Evolutionary conservation across 805 yeast species (phyloP), one percentile per base, ranked within the genome.

Genomic region (Yamadazyma paraphyllophila): DNA sequence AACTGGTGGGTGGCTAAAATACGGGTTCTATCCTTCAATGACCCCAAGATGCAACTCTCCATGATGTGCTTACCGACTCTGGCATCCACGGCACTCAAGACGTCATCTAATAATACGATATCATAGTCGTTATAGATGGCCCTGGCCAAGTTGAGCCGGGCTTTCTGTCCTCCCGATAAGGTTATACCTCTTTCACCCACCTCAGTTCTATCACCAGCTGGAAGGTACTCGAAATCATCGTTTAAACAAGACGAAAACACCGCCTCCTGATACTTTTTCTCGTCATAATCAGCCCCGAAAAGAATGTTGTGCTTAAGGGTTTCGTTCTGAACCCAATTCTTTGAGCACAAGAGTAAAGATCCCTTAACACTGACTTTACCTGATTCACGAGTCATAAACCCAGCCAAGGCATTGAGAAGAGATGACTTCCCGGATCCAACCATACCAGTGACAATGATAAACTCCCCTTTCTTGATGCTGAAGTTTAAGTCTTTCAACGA

Each of bases 401-500:
- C 74, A 2, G 73, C 54, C 32, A 69, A 46, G 1, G 74, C 75
- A 44, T 55, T 54, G 40, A 69, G 56, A 35, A 69, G 52, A 2
- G 75, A 69, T 1, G 71, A 50, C 47, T 64, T 62, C 16, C 73
- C 73, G 5, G 68, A 57, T 11, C 71, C 72, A 47, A 67, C 60
- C 20, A 57, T 46, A 11, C 73, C 73, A n/a, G 69, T 65, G 11
- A 66, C 55, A 9, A 65, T 67, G 25, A 67, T 51, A 43, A 67
- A 63, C 45, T 67, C 69, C 7, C 69, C 67, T 43, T 59, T 56
- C 35, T 54, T 53, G 34, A 67, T 50, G 1, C 41, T 36, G 29
- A 40, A 31, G 31, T 40, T 32, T 5, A 43, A 7, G 12, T 43
- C 17, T 11, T 43, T 36, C 20, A 46, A 43, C n/a, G 20, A 12